phyloP scores from a whole-genome alignment of 345 rosid genomes.

The Sonneratia caseolaris region DNA sequence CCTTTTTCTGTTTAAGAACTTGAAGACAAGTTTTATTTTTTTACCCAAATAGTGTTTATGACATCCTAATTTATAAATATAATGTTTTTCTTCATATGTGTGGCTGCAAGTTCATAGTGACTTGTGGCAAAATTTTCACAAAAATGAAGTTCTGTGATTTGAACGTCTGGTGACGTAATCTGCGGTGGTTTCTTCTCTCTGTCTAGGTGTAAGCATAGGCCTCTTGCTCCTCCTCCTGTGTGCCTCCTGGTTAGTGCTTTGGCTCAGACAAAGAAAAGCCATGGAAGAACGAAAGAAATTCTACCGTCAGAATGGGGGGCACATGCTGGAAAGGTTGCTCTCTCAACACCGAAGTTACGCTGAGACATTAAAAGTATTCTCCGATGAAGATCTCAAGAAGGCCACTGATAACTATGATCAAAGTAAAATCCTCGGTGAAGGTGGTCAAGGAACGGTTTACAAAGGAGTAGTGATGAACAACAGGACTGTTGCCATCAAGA shows the following conservation, averaged over 20 bases:
- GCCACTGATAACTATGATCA: conserved; percentile 25
- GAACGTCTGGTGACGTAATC: no score
- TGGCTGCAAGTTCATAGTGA: no score
- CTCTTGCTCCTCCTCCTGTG: neutral
- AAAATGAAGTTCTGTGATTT: no score
- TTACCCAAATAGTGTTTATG: no score
- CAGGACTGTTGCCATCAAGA: conserved; percentile 24
- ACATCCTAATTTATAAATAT: no score
- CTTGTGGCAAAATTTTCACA: no score
- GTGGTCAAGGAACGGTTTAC: conserved; percentile 27
- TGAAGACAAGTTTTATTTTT: no score
- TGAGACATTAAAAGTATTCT: conserved; percentile 18
- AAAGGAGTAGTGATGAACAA: conserved; percentile 8
- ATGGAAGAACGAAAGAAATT: neutral
- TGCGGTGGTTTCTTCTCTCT: no score
- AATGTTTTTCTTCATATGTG: no score
- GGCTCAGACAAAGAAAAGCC: neutral
- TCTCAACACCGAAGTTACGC: neutral
- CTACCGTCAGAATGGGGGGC: neutral
- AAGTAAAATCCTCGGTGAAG: conserved; percentile 21
- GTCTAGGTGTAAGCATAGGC: neutral
- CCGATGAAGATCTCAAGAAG: conserved; percentile 18
- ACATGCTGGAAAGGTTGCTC: neutral
- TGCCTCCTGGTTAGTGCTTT: neutral
- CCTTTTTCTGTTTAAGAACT: no score